Evolutionary conservation across 1,139 yeast species (phyloP).

Genomic region (Zygoascus hellenicus): DNA sequence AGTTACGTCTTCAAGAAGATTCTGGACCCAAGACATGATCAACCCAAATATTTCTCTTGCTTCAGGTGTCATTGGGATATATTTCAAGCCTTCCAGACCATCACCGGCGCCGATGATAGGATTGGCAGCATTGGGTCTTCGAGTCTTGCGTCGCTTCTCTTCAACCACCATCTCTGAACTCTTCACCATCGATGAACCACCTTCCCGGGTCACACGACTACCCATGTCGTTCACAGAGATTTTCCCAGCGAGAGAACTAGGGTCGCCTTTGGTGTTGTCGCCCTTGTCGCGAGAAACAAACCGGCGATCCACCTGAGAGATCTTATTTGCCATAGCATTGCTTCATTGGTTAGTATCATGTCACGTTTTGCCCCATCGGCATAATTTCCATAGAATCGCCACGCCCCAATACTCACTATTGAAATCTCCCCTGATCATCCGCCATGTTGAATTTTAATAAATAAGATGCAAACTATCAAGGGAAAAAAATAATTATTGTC

Average conservation of each 20-base stretch:
- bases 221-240: slow-evolving; percentile 70
- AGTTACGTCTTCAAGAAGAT: slow-evolving; percentile 51
- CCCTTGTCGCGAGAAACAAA: slow-evolving; percentile 39
- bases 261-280: slow-evolving; percentile 54
- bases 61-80: slow-evolving; percentile 47
- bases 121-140: slow-evolving; percentile 25
- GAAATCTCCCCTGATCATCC: slow-evolving; percentile 4
- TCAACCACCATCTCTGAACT: slow-evolving; percentile 7
- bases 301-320: slow-evolving; percentile 53
- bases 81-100: slow-evolving; percentile 38
- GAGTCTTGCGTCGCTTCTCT: slow-evolving; percentile 17
- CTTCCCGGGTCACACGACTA: slow-evolving; percentile 32
- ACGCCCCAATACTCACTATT: slow-evolving; percentile 3
- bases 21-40: slow-evolving; percentile 46
- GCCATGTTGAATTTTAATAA: slow-evolving; percentile 8
- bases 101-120: slow-evolving; percentile 18
- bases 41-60: slow-evolving; percentile 43
- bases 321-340: slow-evolving; percentile 60
- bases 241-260: slow-evolving; percentile 65
- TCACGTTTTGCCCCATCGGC: too few species aligned
- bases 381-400: not conserved
- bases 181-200: not conserved
- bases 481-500: too few species aligned
- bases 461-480: too few species aligned
- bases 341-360: slow-evolving; percentile 16